phyloP scores from a whole-genome alignment of 805 yeast species.

The Yarrowia deformans region DNA sequence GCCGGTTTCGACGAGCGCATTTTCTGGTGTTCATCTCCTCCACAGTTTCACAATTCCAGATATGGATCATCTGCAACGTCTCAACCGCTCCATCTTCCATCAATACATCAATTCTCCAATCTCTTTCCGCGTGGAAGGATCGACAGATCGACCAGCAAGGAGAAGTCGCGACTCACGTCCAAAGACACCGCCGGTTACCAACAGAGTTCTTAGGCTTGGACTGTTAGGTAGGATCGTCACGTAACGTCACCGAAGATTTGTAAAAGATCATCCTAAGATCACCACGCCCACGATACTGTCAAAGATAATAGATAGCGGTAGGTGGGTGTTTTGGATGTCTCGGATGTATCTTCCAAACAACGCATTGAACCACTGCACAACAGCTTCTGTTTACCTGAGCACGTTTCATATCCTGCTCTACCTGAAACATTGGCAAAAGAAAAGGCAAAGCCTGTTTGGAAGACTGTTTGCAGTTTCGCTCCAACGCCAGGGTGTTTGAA shows the following conservation, averaged over 20 bases:
- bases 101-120: background rate
- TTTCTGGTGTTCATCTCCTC: no score
- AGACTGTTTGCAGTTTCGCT: background rate
- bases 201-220: background rate
- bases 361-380: no score
- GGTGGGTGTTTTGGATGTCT: no score
- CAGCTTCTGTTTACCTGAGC: background rate
- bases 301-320: background rate
- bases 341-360: no score
- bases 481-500: constrained; percentile 10
- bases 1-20: no score
- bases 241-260: background rate
- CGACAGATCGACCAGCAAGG: constrained; percentile 32
- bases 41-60: no score
- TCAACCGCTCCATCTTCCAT: no score
- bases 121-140: constrained; percentile 12
- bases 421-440: constrained; percentile 22
- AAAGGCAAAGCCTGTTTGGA: background rate
- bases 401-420: constrained; percentile 5
- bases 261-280: background rate
- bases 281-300: no score
- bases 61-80: no score
- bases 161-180: constrained; percentile 36
- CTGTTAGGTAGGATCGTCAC: background rate
- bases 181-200: background rate